Base-by-base conservation (phyloP, 2,329 filamentous ascomycete genomes). In the Cladosporium sp. region DNA sequence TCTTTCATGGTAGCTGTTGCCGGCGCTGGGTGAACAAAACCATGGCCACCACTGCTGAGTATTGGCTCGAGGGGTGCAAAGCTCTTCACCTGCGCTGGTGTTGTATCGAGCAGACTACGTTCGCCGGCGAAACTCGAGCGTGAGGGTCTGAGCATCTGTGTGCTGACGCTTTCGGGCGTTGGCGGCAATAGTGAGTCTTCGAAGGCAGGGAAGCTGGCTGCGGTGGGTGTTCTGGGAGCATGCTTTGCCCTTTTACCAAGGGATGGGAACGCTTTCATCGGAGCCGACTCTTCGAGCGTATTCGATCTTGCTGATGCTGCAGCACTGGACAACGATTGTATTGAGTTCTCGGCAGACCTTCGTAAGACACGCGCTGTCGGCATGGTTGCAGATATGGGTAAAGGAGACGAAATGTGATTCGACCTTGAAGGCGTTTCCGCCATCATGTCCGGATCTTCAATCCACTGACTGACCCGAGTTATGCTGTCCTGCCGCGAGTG, bases 381-480 rank as follows among this genome's bases (percentile, higher is more conserved):
- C 50, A 25, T 40, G 58, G 42, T 52, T n/a, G 47, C 51, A 3
- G 43, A 14, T 7, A 43, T 54, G 12, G 49, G 43, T 17, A 58
- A 43, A 2, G 63, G 65, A 22, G 66, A 60, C n/a, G 67, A 64
- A 28, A 67, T 62, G 22, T 55, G 58, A 40, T 66, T 67, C 4
- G 65, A 65, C 58, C 67, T 70, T 6, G 70, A 70, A 8, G 70
- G 70, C 39, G 70, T 70, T 4, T 61, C 59, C n/a, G 66, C 65
- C 36, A 58, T 54, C 12, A 51, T 62, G 22, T 68, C 63, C 15
- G 65, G 61, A 15, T 69, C 69, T n/a, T 67, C 64, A n/a, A 73
- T 72, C 71, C 71, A 73, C 42, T 69, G 67, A 50, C 66, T 73
- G 40, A 73, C 71, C 12, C 71, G 66, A 30, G 68, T 71, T 59